These are phyloP conservation scores for Coemansia erecta DNA, from an alignment of 192 early-diverging fungal species.

Conservation along the genomic window DNA sequence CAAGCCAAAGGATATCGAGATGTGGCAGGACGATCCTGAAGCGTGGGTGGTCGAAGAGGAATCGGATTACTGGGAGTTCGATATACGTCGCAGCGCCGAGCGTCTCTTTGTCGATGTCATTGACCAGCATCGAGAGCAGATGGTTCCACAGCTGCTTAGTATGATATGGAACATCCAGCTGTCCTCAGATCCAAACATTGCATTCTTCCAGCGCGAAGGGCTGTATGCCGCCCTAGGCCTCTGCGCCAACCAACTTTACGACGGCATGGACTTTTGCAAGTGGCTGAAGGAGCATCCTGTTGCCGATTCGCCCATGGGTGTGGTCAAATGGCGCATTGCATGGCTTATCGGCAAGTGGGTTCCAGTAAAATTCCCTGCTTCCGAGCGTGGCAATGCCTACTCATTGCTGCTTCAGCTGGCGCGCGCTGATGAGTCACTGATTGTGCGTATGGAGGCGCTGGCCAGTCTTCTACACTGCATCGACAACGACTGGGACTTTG, in stretches of 20 bases:
- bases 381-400: constrained; percentile 66
- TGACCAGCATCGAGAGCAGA: constrained; percentile 44
- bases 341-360: constrained; percentile 88
- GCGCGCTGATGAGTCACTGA: constrained; percentile 67
- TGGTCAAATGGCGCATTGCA: constrained; percentile 67
- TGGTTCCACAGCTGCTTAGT: constrained; percentile 21
- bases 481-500: constrained; percentile 86
- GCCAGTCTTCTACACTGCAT: constrained; percentile 63
- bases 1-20: constrained; percentile 64
- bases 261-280: constrained; percentile 74
- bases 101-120: constrained; percentile 79
- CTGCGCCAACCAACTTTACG: constrained; percentile 77
- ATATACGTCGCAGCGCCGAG: constrained; percentile 75
- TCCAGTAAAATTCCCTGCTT: constrained; percentile 67
- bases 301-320: constrained; percentile 35
- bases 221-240: constrained; percentile 78
- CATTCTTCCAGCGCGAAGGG: constrained; percentile 19
- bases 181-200: not conserved
- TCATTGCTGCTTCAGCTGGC: constrained; percentile 68
- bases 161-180: constrained; percentile 7
- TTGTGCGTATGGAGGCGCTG: constrained; percentile 77
- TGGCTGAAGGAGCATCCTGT: constrained; percentile 62
- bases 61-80: constrained; percentile 83
- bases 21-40: constrained; percentile 87
- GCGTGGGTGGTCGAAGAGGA: constrained; percentile 77